phyloP scores from a whole-genome alignment of 495 filamentous ascomycete genomes.

The Aspergillus campestris region DNA sequence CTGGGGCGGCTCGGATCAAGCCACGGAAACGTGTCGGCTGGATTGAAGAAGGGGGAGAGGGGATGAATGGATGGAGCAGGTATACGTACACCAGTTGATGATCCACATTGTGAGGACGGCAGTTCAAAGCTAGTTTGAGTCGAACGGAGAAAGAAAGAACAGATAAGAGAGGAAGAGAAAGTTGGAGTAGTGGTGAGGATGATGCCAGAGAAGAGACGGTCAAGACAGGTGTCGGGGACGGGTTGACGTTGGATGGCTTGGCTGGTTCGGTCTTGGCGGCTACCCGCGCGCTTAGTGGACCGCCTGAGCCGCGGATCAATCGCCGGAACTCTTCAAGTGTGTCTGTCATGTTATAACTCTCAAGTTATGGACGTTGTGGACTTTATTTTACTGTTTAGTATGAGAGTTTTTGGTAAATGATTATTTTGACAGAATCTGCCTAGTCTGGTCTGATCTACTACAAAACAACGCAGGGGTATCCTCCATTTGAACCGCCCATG shows the following conservation, averaged over 20 bases:
- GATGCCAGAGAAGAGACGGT: conserved; percentile 12
- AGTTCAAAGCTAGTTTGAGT: conserved; percentile 4
- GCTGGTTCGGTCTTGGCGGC: conserved; percentile 4
- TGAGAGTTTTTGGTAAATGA: too few species aligned
- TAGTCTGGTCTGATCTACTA: conserved; percentile 2
- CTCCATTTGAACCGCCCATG: background rate
- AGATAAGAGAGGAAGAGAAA: conserved; percentile 2
- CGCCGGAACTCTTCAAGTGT: background rate
- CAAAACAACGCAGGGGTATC: too few species aligned
- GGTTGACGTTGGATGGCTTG: conserved; percentile 15
- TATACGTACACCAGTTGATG: conserved; percentile 83
- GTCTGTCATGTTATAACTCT: too few species aligned
- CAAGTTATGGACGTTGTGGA: too few species aligned
- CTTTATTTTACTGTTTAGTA: too few species aligned
- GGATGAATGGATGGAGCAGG: conserved; percentile 1
- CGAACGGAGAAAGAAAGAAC: background rate
- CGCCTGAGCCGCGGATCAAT: background rate
- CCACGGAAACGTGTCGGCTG: background rate
- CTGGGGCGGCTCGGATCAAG: too few species aligned
- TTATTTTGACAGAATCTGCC: too few species aligned
- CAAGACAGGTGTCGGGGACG: conserved; percentile 23
- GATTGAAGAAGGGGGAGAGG: background rate
- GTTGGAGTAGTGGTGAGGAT: conserved; percentile 3
- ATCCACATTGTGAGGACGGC: conserved; percentile 70
- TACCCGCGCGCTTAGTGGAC: conserved; percentile 10